Base-by-base conservation (phyloP, 495 filamentous ascomycete genomes). In the Astrothelium macrocarpum region DNA sequence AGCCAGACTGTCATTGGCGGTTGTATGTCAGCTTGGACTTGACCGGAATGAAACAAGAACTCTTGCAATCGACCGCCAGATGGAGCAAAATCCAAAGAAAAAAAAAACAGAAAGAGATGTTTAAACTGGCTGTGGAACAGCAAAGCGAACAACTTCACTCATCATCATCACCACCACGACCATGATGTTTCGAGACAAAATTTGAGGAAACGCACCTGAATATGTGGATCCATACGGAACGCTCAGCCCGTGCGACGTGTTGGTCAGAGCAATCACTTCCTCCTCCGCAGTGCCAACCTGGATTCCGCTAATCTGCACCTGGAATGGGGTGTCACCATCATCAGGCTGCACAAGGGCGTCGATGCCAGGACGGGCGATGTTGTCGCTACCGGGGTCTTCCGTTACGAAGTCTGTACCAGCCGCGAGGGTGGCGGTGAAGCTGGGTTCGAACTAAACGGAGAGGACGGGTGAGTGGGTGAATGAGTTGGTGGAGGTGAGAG, bases 211-310 rank as follows among this genome's bases (percentile, higher is more conserved):
- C 20, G 28, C 29, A 60, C 65, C 32, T 18, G 64, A 66, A 29
- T 66, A 66, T 9, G 60, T 43, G 25, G 56, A 61, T 18, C 64
- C 64, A 32, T 66, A 66, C 36, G 60, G 64, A 20, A 66, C 61
- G 0, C 16, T 42, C 28, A 32, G 25, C 10, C 45, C 49, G 7
- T 32, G 28, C 16, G 32, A 45, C 34, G 32, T 64, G n/a, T 59
- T 36, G 16, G 39, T 43, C 16, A n/a, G 12, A 32, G 60, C 26
- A 31, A 66, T 66, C 18, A 7, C 53, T 10, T 62, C 65, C 26
- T 34, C 1, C n/a, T 46, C 16, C 16, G 5, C 43, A 20, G 43
- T 39, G 25, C 34, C 28, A 20, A 63, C 28, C 32, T 66, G 60
- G 18, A 66, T 39, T 2, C 65, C 65, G 10, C n/a, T 10, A 28